These are phyloP conservation scores for Pisolithus albus DNA, from an alignment of 768 basidiomycete genomes.

Conservation along the genomic window DNA sequence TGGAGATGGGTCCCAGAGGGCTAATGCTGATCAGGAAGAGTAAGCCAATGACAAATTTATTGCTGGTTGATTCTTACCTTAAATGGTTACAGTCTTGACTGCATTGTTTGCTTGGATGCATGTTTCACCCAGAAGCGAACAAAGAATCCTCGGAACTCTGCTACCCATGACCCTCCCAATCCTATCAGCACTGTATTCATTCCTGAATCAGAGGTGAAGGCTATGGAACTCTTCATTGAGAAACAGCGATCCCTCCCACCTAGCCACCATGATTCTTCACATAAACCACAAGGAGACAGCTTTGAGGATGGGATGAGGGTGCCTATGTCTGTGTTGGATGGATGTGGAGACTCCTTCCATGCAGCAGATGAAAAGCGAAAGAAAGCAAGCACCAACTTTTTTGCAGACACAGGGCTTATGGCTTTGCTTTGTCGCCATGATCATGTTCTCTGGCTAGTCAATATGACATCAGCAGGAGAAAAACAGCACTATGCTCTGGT, in stretches of 20 bases:
- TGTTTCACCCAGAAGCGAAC: too few relatives aligned
- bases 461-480: too few relatives aligned
- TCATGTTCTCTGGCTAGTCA: constrained; percentile 10
- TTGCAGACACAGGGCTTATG: constrained; percentile 13
- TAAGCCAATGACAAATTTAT: too few relatives aligned
- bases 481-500: not conserved
- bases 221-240: constrained; percentile 10
- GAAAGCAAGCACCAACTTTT: constrained; percentile 15
- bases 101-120: too few relatives aligned
- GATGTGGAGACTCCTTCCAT: constrained; percentile 26
- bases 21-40: not conserved
- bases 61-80: too few relatives aligned
- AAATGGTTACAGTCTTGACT: too few relatives aligned
- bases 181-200: constrained; percentile 7
- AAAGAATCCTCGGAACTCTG: too few relatives aligned
- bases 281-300: not conserved
- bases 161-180: not conserved
- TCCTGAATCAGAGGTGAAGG: constrained; percentile 11
- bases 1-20: constrained; percentile 6
- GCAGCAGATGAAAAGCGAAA: constrained; percentile 9
- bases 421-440: constrained; percentile 14
- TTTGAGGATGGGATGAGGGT: constrained; percentile 21
- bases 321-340: constrained; percentile 26
- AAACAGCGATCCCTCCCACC: not conserved
- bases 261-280: not conserved